These are phyloP conservation scores for Leccinum broughii DNA, from an alignment of 768 basidiomycete genomes.

Conservation along the genomic window DNA sequence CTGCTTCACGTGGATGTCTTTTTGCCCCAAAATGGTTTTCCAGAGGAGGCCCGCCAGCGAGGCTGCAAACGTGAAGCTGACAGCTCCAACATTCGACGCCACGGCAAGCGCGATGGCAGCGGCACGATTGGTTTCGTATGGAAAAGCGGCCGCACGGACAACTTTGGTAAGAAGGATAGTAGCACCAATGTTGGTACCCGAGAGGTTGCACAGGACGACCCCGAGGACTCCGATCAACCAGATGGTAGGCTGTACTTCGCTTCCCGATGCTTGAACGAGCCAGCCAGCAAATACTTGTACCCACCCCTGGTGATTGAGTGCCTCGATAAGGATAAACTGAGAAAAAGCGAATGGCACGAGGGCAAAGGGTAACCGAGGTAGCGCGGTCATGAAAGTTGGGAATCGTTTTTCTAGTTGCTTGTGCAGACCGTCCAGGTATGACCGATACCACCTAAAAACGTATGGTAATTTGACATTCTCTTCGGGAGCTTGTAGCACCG, in stretches of 20 bases:
- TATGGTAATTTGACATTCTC: not conserved
- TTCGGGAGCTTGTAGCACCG: not conserved
- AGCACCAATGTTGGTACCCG: slow-evolving; percentile 89
- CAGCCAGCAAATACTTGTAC: slow-evolving; percentile 77
- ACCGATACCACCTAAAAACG: not conserved
- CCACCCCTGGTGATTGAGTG: slow-evolving; percentile 81
- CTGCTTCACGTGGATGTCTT: slow-evolving; percentile 62
- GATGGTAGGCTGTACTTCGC: slow-evolving; percentile 49
- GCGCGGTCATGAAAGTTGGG: slow-evolving; percentile 68
- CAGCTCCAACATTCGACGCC: slow-evolving; percentile 88
- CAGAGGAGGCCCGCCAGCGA: slow-evolving; percentile 89
- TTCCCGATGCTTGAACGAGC: slow-evolving; percentile 48
- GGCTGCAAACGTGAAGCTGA: slow-evolving; percentile 85
- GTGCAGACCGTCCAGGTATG: slow-evolving; percentile 1
- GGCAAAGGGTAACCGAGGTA: slow-evolving; percentile 72
- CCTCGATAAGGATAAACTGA: slow-evolving; percentile 93
- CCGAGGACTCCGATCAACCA: slow-evolving; percentile 72
- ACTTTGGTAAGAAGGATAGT: slow-evolving; percentile 87
- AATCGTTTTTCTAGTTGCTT: slow-evolving; percentile 42
- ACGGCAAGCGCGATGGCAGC: slow-evolving; percentile 78
- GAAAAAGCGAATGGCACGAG: slow-evolving; percentile 91
- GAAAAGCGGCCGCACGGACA: slow-evolving; percentile 48
- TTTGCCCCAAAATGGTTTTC: slow-evolving; percentile 71
- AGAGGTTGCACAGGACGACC: slow-evolving; percentile 76
- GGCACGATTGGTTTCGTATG: slow-evolving; percentile 43